Evolutionary conservation across 192 early-diverging fungal species (phyloP).

Genomic region (Coemansia sp.): DNA sequence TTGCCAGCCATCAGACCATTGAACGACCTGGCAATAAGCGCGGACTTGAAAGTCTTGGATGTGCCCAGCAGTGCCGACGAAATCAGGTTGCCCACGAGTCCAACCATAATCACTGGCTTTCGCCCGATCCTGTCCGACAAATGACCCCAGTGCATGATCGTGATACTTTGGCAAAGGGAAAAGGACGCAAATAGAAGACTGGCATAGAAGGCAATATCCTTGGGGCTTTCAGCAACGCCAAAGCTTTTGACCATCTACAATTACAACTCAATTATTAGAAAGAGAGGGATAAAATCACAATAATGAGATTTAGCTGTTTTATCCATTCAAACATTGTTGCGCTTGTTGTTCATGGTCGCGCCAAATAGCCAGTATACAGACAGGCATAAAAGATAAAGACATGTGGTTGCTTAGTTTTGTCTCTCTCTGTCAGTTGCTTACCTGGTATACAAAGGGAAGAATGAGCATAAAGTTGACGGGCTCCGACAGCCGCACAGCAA

Average conservation of each 20-base stretch:
- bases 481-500: constrained; percentile 55
- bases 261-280: too few relatives aligned
- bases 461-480: constrained; percentile 72
- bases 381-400: too few relatives aligned
- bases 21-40: constrained; percentile 56
- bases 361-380: too few relatives aligned
- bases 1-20: constrained; percentile 72
- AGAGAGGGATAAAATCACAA: too few relatives aligned
- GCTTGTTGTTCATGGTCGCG: too few relatives aligned
- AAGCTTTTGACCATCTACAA: too few relatives aligned
- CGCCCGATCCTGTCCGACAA: too few relatives aligned
- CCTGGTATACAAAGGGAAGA: constrained; percentile 79
- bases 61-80: constrained; percentile 68
- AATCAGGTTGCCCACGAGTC: constrained; percentile 69
- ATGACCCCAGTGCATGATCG: constrained; percentile 67
- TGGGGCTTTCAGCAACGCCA: constrained; percentile 61
- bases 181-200: constrained; percentile 52
- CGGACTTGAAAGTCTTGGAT: constrained; percentile 55
- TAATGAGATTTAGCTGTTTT: too few relatives aligned
- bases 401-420: too few relatives aligned
- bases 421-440: too few relatives aligned
- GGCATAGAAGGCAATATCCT: constrained; percentile 73
- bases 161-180: constrained; percentile 51
- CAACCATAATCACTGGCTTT: too few relatives aligned
- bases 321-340: too few relatives aligned